These are phyloP conservation scores for Rhododendron simsii DNA, from an alignment of 148 eudicot genomes.

Conservation along the genomic window DNA sequence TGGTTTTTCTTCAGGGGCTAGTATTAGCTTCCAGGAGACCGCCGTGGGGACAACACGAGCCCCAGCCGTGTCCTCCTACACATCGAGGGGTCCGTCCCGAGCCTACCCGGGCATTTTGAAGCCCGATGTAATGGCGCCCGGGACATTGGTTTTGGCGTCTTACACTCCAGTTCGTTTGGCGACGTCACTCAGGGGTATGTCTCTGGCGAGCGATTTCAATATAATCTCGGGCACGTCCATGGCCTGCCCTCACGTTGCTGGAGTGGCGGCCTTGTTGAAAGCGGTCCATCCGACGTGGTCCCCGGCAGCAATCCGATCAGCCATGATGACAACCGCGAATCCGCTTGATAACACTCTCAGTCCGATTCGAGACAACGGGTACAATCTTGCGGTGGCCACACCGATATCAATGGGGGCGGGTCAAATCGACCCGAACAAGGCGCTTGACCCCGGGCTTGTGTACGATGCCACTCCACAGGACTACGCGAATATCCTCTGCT, in stretches of 20 bases:
- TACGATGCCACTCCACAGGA: slow-evolving; percentile 34
- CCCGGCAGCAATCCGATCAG: slow-evolving; percentile 26
- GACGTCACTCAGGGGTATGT: not conserved
- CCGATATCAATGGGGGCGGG: slow-evolving; percentile 36
- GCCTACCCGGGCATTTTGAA: slow-evolving; percentile 20
- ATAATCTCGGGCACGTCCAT: slow-evolving; percentile 26
- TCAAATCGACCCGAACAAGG: slow-evolving; percentile 26
- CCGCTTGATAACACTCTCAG: slow-evolving; percentile 9
- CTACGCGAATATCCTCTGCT: slow-evolving; percentile 27
- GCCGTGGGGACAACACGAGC: slow-evolving; percentile 16
- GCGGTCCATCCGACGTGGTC: slow-evolving; percentile 25
- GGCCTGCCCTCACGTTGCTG: slow-evolving; percentile 33
- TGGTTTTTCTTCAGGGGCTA: not conserved
- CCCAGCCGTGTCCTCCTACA: slow-evolving; percentile 9
- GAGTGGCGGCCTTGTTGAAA: slow-evolving; percentile 27
- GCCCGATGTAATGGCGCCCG: slow-evolving; percentile 32
- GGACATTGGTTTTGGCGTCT: slow-evolving; percentile 16
- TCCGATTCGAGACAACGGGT: slow-evolving; percentile 14
- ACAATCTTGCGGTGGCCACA: not conserved
- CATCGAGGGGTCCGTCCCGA: slow-evolving; percentile 21
- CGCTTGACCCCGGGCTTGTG: slow-evolving; percentile 38
- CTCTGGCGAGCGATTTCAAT: slow-evolving; percentile 13
- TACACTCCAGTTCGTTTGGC: not conserved
- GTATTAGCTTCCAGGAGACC: slow-evolving; percentile 3
- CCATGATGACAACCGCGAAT: slow-evolving; percentile 30